phyloP scores from a whole-genome alignment of 2,329 filamentous ascomycete species.

The Onygenales sp. region DNA sequence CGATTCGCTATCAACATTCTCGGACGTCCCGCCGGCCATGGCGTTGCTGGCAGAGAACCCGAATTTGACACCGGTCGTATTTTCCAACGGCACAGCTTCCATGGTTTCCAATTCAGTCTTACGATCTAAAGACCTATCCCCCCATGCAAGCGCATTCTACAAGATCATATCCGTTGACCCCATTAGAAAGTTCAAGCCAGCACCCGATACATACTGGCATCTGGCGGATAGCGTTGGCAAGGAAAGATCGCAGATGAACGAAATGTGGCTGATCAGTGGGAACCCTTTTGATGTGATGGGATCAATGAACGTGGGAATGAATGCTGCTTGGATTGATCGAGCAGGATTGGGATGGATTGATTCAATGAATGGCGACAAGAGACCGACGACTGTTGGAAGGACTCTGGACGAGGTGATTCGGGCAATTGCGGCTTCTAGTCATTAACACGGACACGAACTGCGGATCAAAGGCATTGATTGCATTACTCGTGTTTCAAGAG shows the following conservation, averaged over 20 bases:
- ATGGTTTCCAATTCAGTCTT: conserved; percentile 56
- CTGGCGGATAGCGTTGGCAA: conserved; percentile 45
- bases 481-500: no score
- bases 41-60: conserved; percentile 33
- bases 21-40: conserved; percentile 52
- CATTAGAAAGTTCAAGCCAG: conserved; percentile 55
- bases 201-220: conserved; percentile 51
- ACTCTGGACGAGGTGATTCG: conserved; percentile 50
- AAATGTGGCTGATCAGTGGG: conserved; percentile 60
- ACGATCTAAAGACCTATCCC: conserved; percentile 46
- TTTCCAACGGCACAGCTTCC: conserved; percentile 57
- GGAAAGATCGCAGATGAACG: conserved; percentile 30
- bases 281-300: conserved; percentile 68
- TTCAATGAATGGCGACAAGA: conserved; percentile 39
- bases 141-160: conserved; percentile 41
- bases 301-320: conserved; percentile 51
- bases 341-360: conserved; percentile 56
- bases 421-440: conserved; percentile 18
- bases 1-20: conserved; percentile 54
- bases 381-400: conserved; percentile 46
- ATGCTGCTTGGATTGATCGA: conserved; percentile 59
- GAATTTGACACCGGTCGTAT: conserved; percentile 49
- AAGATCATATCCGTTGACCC: conserved; percentile 54
- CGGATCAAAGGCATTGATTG: no score
- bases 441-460: not conserved